Evolutionary conservation across 768 basidiomycete genomes (phyloP), one percentile per base, ranked within the genome.

Genomic region (Calocybe gangraenosa): DNA sequence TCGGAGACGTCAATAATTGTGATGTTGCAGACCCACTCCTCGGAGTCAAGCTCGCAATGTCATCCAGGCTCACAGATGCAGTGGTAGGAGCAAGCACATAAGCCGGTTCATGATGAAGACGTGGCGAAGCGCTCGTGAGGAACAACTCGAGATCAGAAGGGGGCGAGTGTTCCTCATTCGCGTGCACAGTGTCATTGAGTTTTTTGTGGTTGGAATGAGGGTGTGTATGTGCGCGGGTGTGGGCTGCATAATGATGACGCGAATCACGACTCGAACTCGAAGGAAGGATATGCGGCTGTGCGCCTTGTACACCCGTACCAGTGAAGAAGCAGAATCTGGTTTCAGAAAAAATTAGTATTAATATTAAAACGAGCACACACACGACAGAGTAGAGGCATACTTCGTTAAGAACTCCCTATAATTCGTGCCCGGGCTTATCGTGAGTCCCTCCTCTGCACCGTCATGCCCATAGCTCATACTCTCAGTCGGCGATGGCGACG

Each of bases 281-380:
- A 35, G 34, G 17, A n/a, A 18, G 17, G 34, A 35, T 4, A n/a
- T n/a, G 17, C n/a, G 13, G 34, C 8, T 31, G 14, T 8, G 30
- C 30, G 30, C 14, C 30, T 18, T 14, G 17, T 5, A 6, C 57
- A 25, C 71, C 76, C 2, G 70, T 54, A 1, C 87, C 87, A 2
- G 87, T 89, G 64, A 78, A 90, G 65, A 89, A 90, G 67, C 87
- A 90, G 62, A 84, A 89, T 54, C 87, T 90, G 17, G 4, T 33
- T 14, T 42, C 5, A 7, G 30, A 58, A 44, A 35, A 41, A 28
- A 40, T n/a, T 48, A 15, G 6, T 25, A n/a, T 19, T 20, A 17
- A 3, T 20, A 21, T 42, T 32, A 18, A 37, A 46, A 41, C 25
- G 22, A 30, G 0, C 30, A 30, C 8, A 36, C 31, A 19, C 17